phyloP scores from a whole-genome alignment of 2,329 filamentous ascomycete genomes.

The Colletotrichum camelliae region DNA sequence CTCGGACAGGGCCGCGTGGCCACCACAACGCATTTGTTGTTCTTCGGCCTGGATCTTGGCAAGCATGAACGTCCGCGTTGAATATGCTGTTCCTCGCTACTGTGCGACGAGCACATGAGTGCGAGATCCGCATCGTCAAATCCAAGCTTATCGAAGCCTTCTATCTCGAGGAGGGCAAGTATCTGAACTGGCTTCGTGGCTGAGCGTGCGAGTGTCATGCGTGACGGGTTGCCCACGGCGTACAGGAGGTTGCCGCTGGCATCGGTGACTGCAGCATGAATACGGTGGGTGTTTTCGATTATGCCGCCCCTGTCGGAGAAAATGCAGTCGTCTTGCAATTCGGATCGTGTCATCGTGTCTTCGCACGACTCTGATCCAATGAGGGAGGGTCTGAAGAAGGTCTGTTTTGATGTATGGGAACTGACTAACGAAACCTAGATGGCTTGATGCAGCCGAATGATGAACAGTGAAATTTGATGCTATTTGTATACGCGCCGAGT shows the following conservation, averaged over 20 bases:
- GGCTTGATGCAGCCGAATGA: not conserved
- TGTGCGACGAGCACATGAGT: not conserved
- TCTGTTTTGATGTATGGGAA: not conserved
- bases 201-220: not conserved
- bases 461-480: not conserved
- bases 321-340: not conserved
- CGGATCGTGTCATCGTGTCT: not conserved
- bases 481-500: not conserved
- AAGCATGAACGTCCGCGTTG: not conserved
- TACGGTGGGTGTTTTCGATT: not conserved
- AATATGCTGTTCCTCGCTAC: not conserved
- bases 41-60: not conserved
- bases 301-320: not conserved
- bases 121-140: not conserved
- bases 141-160: not conserved
- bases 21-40: not conserved
- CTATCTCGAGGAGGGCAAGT: not conserved
- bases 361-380: not conserved
- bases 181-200: not conserved
- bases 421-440: not conserved
- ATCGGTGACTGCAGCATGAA: not conserved
- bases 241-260: not conserved
- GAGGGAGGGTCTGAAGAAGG: not conserved
- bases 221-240: not conserved
- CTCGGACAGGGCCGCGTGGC: not conserved